phyloP scores from a whole-genome alignment of 83 land plant genomes.

The Picea abies region DNA sequence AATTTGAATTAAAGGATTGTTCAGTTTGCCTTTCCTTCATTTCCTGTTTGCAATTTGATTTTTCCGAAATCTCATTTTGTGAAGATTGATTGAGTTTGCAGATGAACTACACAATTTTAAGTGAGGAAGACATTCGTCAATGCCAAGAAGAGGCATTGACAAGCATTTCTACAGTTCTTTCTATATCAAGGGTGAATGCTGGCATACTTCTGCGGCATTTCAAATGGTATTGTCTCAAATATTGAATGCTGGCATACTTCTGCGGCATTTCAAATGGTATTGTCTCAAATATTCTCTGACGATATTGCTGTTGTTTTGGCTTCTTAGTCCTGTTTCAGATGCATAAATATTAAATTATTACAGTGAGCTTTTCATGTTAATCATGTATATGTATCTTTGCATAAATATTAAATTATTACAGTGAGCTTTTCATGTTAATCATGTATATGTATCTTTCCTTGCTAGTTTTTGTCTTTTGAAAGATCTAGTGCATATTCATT shows the following conservation, averaged over 20 bases:
- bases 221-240: constrained; percentile 79
- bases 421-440: not conserved
- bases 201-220: constrained; percentile 77
- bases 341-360: no score
- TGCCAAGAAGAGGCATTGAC: constrained; percentile 79
- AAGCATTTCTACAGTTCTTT: constrained; percentile 68
- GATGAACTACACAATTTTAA: constrained; percentile 68
- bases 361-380: not conserved
- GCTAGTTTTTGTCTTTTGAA: not conserved
- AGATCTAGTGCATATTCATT: not conserved
- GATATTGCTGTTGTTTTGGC: not conserved
- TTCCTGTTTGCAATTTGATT: no score
- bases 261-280: constrained; percentile 91
- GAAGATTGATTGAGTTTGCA: constrained; percentile 11
- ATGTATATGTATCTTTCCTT: not conserved
- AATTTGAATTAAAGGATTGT: no score
- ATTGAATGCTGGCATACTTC: constrained; percentile 69
- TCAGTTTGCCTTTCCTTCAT: no score
- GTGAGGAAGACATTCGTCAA: constrained; percentile 72
- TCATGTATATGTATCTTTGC: not conserved
- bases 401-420: no score
- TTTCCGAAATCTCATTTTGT: no score
- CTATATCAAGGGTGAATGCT: constrained; percentile 64
- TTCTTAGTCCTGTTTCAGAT: not conserved
- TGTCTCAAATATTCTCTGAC: not conserved